Evolutionary conservation across 108 stramenopile genomes (phyloP).

Genomic region (Aurantiochytrium sp.): DNA sequence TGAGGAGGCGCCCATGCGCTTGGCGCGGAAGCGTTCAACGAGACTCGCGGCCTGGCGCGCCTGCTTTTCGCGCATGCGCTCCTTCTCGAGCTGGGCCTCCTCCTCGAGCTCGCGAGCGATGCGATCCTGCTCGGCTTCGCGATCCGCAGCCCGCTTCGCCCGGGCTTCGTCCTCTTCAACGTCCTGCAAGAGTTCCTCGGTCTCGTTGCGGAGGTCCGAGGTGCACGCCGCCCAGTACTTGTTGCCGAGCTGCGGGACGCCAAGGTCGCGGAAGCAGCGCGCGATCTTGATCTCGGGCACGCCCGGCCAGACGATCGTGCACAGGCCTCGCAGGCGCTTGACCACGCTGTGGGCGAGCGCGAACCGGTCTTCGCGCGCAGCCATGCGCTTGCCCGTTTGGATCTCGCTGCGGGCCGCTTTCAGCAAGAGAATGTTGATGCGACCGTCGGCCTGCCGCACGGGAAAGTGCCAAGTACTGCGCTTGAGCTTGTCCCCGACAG

Average conservation of each 20-base stretch:
- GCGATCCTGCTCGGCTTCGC: neutral
- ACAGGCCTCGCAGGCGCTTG: neutral
- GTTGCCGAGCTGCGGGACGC: neutral
- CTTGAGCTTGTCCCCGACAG: neutral
- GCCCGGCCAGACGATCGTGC: neutral
- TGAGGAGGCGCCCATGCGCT: neutral
- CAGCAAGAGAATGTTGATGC: neutral
- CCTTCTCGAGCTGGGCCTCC: neutral
- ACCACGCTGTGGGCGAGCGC: neutral
- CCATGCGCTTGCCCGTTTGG: neutral
- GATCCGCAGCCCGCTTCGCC: neutral
- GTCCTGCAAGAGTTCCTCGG: neutral
- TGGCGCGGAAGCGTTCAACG: neutral
- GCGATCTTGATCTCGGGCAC: neutral
- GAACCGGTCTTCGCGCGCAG: neutral
- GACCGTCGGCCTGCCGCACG: neutral
- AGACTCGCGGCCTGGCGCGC: neutral
- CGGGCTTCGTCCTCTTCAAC: neutral
- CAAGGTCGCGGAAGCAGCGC: neutral
- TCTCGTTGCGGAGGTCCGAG: neutral
- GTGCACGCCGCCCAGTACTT: neutral
- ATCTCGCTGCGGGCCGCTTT: neutral
- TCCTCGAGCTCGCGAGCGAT: neutral
- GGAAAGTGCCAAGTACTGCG: conserved; percentile 9
- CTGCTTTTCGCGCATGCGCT: neutral